A percentile compares a stretch with the other conserved stretches of the same genome.
phyloP scores from a whole-genome alignment of 1,284 basidiomycete species.

The Cutaneotrichosporon arboriforme region DNA sequence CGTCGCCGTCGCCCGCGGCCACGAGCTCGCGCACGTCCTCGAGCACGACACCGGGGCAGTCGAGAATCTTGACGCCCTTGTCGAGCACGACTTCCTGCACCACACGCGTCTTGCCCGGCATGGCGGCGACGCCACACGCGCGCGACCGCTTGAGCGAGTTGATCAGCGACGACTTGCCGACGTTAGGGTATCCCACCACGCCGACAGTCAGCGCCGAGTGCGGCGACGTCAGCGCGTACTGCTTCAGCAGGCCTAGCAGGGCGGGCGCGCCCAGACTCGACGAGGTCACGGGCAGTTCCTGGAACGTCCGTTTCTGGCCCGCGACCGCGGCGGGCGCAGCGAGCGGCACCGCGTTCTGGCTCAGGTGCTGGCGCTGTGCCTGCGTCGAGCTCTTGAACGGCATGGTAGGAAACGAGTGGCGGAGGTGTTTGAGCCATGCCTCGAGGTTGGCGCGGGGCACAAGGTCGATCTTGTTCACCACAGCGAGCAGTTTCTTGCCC shows the following conservation, averaged over 20 bases:
- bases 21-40: constrained; percentile 57
- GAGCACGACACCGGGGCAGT: constrained; percentile 88
- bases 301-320: constrained; percentile 44
- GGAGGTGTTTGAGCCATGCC: constrained; percentile 81
- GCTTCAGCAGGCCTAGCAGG: constrained; percentile 82
- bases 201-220: constrained; percentile 77
- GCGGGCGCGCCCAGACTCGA: constrained; percentile 55
- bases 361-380: constrained; percentile 71
- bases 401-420: constrained; percentile 85
- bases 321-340: constrained; percentile 31
- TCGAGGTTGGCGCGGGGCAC: constrained; percentile 84
- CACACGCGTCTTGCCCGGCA: constrained; percentile 90
- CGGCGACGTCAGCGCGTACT: constrained; percentile 68
- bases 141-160: constrained; percentile 88
- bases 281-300: constrained; percentile 59
- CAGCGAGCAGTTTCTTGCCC: constrained; percentile 81
- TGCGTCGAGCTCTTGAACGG: constrained; percentile 87
- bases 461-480: constrained; percentile 90
- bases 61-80: constrained; percentile 83
- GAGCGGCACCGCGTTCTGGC: constrained; percentile 44
- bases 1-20: constrained; percentile 49
- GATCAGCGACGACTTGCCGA: constrained; percentile 92
- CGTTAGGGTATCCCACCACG: constrained; percentile 94
- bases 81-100: constrained; percentile 92
- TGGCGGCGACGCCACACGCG: constrained; percentile 85